Base-by-base conservation (phyloP, 1,284 basidiomycete genomes). In the Schizopora paradoxa region DNA sequence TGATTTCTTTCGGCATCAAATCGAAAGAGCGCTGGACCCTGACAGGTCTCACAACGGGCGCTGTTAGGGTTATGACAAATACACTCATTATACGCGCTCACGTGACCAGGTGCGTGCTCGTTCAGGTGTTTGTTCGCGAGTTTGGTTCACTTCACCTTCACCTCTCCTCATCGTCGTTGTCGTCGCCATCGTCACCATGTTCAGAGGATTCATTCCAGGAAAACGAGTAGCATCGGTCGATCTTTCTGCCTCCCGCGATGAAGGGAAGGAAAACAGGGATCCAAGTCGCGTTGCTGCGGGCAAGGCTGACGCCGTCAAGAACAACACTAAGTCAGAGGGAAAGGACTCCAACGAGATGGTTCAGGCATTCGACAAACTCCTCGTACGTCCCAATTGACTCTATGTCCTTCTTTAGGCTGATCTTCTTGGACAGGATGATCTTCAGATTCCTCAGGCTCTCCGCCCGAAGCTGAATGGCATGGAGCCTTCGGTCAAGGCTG, bases 401-500 rank as follows among this genome's bases (percentile, higher is more conserved):
- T 37, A 10, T 10, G 14, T 38, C 16, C n/a, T 26, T 38, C 5
- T 16, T 43, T 7, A 39, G 25, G 11, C 25, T 47, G 29, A 40
- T 26, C 18, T 41, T 49, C 13, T 49, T 41, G 21, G 27, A 27
- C 56, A 91, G 87, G 85, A 91, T 60, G 85, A 90, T 45, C 76
- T 91, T 36, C 87, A 93, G 66, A 90, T 92, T 28, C 89, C 90
- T 3, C 65, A 76, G 0, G 79, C 77, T 7, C 67, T 91, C 13
- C 76, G 89, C 8, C 79, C 81, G 1, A 90, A 90, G 63, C 75
- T 93, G 4, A 68, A 73, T 31, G 76, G 77, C 18, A 86, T 93
- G 75, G 87, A 89, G 51, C 66, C 80, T 0, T 78, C 81, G 1
- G 89, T 93, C 31, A 92, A 92, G 58, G 86, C 86, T 2, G 86